These are phyloP conservation scores for Penicillium dipodomyicola DNA, from an alignment of 495 filamentous ascomycete species.

Conservation along the genomic window DNA sequence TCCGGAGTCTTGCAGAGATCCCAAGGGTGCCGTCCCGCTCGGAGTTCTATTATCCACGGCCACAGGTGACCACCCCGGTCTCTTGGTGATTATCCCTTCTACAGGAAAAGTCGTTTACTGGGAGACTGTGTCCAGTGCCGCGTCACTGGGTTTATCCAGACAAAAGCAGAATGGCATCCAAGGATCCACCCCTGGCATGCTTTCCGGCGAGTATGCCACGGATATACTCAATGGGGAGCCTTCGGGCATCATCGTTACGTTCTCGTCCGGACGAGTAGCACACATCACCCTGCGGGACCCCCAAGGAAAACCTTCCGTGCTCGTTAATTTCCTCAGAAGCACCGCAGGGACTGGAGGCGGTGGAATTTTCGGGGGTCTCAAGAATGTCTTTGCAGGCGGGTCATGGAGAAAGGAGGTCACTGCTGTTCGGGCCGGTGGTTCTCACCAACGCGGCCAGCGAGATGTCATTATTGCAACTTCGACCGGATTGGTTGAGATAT, in stretches of 20 bases:
- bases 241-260: conserved; percentile 77
- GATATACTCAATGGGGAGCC: conserved; percentile 79
- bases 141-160: conserved; percentile 69
- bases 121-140: conserved; percentile 86
- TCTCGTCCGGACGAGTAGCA: conserved; percentile 80
- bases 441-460: conserved; percentile 74
- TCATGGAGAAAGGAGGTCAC: conserved; percentile 70
- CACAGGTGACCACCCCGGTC: conserved; percentile 70
- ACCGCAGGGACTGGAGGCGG: conserved; percentile 42
- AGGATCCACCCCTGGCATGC: conserved; percentile 65
- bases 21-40: conserved; percentile 66
- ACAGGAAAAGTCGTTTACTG: conserved; percentile 88
- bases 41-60: conserved; percentile 76
- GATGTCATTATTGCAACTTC: conserved; percentile 75
- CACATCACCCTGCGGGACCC: conserved; percentile 80
- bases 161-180: conserved; percentile 77
- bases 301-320: conserved; percentile 79
- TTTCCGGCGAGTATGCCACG: conserved; percentile 72
- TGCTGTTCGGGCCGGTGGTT: conserved; percentile 67
- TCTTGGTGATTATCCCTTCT: conserved; percentile 78
- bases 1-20: conserved; percentile 64
- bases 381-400: conserved; percentile 64
- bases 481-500: conserved; percentile 71
- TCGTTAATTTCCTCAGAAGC: conserved; percentile 68
- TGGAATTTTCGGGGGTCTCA: conserved; percentile 75